Evolutionary conservation across 768 basidiomycete genomes (phyloP), one percentile per base, ranked within the genome.

Genomic region (Xanthoconium stramineum): DNA sequence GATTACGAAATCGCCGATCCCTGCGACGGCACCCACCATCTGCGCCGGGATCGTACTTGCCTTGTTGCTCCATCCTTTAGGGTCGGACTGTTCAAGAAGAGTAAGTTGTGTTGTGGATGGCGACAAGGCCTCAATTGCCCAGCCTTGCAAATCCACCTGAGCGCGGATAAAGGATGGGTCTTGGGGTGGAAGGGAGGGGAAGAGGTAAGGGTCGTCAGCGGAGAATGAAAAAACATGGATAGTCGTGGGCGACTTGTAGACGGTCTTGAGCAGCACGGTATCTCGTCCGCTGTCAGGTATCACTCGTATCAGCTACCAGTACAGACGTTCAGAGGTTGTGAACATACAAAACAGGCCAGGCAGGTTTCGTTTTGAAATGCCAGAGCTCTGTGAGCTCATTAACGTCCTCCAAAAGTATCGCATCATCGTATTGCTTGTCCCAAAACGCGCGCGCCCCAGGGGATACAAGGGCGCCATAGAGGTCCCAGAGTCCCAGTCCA

Each of bases 111-210:
- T 97, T 2, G 97, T 98, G 3, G 85, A 98, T 0, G 96, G 97
- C 1, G 95, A 98, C 10, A 99, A 77, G 0, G 90, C 83, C 72
- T 98, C 96, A 63, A 99, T 94, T 1, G 96, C 91, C 91, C 95
- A 98, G 46, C 96, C 97, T 74, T 94, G 94, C n/a, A 99, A 77
- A 68, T 97, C 94, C n/a, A 96, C 87, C 70, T 98, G 95, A 0
- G 91, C 92, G 8, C 95, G 88, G 58, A 97, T 96, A 48, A 89
- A 81, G 61, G 82, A 88, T 0, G 89, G 85, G 47, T 90, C 91
- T 1, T 73, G 76, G 12, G 76, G 76, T 45, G 81, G 91, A 59
- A 83, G 81, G 58, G 78, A 80, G 0, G 92, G 88, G 72, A 98
- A 97, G 14, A 97, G 79, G 53, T 89, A 84, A 50, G 83, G 83